phyloP scores from a whole-genome alignment of 108 stramenopile species.

The Pseudonitzschia pungens region DNA sequence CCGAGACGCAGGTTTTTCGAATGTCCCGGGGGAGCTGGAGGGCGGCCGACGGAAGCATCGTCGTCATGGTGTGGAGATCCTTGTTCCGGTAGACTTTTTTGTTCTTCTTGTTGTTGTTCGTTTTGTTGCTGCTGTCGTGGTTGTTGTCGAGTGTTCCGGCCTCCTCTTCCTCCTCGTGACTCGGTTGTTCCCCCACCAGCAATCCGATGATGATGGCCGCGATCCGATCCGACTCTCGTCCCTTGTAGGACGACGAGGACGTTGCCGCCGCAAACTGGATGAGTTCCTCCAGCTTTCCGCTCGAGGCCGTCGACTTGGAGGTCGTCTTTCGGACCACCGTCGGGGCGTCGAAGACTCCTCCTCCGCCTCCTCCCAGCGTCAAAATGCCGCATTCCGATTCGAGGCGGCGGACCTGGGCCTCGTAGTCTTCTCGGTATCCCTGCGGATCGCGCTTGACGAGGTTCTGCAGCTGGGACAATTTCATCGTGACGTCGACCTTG shows the following conservation, averaged over 20 bases:
- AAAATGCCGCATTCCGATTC: conserved; percentile 72
- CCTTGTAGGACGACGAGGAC: conserved; percentile 73
- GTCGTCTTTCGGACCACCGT: not conserved
- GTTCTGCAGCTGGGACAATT: conserved; percentile 92
- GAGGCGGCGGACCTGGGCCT: conserved; percentile 82
- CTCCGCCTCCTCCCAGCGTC: conserved; percentile 20
- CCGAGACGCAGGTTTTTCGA: conserved; percentile 84
- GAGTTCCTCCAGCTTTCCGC: conserved; percentile 67
- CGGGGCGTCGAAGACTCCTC: conserved; percentile 12
- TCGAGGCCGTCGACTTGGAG: not conserved
- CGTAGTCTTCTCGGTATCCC: conserved; percentile 94
- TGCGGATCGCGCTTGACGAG: conserved; percentile 94
- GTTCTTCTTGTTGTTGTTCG: not conserved
- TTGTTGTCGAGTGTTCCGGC: conserved; percentile 4
- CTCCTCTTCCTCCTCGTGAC: not conserved
- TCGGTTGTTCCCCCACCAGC: conserved; percentile 58
- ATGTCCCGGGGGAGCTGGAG: conserved; percentile 83
- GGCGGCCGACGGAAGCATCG: conserved; percentile 56
- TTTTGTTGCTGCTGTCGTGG: not conserved
- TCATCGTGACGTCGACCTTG: conserved; percentile 69
- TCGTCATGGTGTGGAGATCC: conserved; percentile 24
- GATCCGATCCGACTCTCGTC: conserved; percentile 74
- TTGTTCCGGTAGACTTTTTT: conserved; percentile 14
- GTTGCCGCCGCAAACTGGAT: conserved; percentile 90
- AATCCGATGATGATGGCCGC: conserved; percentile 75